Evolutionary conservation across 2,329 filamentous ascomycete species (phyloP).

Genomic region (Aureobasidium sp.): DNA sequence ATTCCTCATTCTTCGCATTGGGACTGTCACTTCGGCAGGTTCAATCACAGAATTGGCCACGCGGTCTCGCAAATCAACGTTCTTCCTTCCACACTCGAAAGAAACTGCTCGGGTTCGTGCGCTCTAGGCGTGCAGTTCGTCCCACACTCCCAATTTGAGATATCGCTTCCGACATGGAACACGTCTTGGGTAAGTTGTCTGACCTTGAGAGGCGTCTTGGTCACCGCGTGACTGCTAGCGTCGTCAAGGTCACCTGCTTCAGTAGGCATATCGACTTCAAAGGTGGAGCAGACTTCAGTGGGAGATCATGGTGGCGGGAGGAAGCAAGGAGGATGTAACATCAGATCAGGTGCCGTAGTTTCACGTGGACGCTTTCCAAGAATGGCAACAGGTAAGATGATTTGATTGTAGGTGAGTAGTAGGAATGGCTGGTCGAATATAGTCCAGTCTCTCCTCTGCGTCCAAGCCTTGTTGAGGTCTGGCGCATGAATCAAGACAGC

Average conservation of each 20-base stretch:
- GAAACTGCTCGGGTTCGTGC: no score
- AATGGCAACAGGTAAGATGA: not conserved
- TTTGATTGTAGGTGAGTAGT: slow-evolving; percentile 1
- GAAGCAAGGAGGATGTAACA: not conserved
- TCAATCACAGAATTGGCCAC: no score
- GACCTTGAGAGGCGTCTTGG: not conserved
- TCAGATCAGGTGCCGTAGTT: not conserved
- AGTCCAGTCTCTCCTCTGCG: not conserved
- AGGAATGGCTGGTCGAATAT: not conserved
- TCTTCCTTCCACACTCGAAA: no score
- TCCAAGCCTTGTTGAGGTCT: not conserved
- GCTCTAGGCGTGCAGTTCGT: no score
- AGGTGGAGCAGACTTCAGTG: slow-evolving; percentile 6
- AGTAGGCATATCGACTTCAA: not conserved
- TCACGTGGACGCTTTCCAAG: slow-evolving; percentile 3
- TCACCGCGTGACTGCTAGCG: not conserved
- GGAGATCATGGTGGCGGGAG: not conserved
- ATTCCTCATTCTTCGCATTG: no score
- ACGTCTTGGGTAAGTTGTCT: not conserved
- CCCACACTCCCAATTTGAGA: no score
- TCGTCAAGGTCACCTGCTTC: not conserved
- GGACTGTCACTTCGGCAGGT: no score
- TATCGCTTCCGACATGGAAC: not conserved
- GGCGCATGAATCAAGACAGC: slow-evolving; percentile 2
- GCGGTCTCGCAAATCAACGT: no score